Evolutionary conservation across 345 rosid genomes (phyloP), one percentile per base, ranked within the genome.

Genomic region (Lagerstroemia speciosa): DNA sequence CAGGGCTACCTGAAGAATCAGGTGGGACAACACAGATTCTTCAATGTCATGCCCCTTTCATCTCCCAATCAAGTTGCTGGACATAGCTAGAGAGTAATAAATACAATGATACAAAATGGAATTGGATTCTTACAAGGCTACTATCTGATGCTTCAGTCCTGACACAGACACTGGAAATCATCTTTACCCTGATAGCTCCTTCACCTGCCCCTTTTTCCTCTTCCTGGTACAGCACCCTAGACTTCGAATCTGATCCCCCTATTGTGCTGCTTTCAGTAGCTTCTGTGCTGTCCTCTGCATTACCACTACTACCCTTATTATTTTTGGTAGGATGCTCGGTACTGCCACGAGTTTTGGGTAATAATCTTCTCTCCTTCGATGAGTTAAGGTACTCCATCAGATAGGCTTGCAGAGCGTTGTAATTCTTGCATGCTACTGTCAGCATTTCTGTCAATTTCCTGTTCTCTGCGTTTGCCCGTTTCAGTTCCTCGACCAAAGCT

Each of bases 251-350:
- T 22, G n/a, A 9, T 68, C 86, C 91, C 66, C 89, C 96, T 29
- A 87, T 89, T 2, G 97, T 87, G 76, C 98, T 91, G 77, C 89
- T 87, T 76, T 93, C 97, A 0, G 97, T 87, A 6, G 78, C 82
- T 58, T 91, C 87, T 38, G 71, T 79, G 53, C 32, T 57, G 12
- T 60, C 80, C 58, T 74, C 67, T 8, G 52, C 78, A 29, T 78
- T 77, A 11, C 65, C 41, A 33, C 65, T 67, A 17, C 34, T 46
- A 45, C 68, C n/a, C n/a, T 41, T 78, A 70, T 66, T 73, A 26
- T 12, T 24, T 71, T 82, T 79, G 40, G 79, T 77, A 41, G 11
- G n/a, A 41, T 26, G 30, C 32, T 41, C 20, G 32, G 33, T 38
- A 19, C 19, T 38, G 30, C 37, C 30, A 26, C 31, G 22, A 34